phyloP scores from a whole-genome alignment of 257 asterid genomes.

The Plantago major region DNA sequence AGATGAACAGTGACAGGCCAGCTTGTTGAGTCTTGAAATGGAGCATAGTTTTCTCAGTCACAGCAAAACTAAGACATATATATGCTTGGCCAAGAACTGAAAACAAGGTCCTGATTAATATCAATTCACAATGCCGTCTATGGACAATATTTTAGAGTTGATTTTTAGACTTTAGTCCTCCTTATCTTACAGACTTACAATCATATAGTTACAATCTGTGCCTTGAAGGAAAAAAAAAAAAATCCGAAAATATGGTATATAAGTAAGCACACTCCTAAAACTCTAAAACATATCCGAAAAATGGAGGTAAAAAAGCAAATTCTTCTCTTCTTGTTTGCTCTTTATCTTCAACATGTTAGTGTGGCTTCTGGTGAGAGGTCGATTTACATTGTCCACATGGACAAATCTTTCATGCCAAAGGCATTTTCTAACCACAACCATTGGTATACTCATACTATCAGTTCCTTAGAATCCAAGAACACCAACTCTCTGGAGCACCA shows the following conservation, averaged over 20 bases:
- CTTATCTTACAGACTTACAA: too few species aligned
- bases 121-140: slow-evolving; percentile 21
- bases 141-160: not conserved
- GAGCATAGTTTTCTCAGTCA: slow-evolving; percentile 20
- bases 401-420: slow-evolving; percentile 37
- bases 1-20: slow-evolving; percentile 1
- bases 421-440: slow-evolving; percentile 28
- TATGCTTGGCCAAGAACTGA: not conserved
- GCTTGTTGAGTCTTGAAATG: not conserved
- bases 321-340: slow-evolving; percentile 4
- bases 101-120: too few species aligned
- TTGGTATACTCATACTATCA: slow-evolving; percentile 25
- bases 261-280: too few species aligned
- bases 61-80: slow-evolving; percentile 16
- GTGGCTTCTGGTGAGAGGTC: slow-evolving; percentile 26
- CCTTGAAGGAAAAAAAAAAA: not conserved
- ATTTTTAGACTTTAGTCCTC: not conserved
- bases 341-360: slow-evolving; percentile 10
- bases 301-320: slow-evolving; percentile 22
- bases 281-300: too few species aligned
- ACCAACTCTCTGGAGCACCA: not conserved
- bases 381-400: slow-evolving; percentile 31
- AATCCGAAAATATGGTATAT: not conserved
- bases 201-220: slow-evolving; percentile 9
- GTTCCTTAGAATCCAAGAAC: slow-evolving; percentile 21